Evolutionary conservation across 352 stramenopile genomes (phyloP).

Genomic region (Thraustochytrium striatum): DNA sequence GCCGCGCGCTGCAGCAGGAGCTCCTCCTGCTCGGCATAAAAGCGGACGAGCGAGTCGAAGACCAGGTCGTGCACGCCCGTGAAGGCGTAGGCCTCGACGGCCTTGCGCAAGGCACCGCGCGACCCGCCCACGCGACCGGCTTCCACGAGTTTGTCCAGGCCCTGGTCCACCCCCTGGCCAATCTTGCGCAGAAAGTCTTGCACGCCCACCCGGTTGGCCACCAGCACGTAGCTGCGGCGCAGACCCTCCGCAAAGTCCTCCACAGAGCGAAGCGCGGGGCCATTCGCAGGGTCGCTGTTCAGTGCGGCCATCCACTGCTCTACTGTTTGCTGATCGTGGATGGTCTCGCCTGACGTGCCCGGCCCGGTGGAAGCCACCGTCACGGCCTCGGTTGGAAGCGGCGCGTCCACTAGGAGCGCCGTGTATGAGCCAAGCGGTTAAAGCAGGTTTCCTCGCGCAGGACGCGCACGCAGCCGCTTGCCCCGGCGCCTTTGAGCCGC

Average conservation of each 20-base stretch:
- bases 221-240: slow-evolving; percentile 23
- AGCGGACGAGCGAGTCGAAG: background rate
- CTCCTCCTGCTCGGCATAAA: slow-evolving; percentile 12
- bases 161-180: background rate
- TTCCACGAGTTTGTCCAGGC: background rate
- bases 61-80: slow-evolving; percentile 34
- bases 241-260: slow-evolving; percentile 17
- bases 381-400: background rate
- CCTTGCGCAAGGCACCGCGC: background rate
- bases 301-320: slow-evolving; percentile 35
- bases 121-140: background rate
- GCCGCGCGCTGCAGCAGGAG: background rate
- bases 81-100: slow-evolving; percentile 35
- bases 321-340: slow-evolving; percentile 8
- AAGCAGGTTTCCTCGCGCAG: slow-evolving; percentile 21
- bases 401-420: background rate
- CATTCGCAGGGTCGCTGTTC: slow-evolving; percentile 15
- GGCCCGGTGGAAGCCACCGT: slow-evolving; percentile 11
- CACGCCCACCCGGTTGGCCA: slow-evolving; percentile 18
- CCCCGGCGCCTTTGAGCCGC: background rate
- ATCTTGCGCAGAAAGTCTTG: slow-evolving; percentile 34
- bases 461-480: background rate
- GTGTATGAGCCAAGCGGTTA: slow-evolving; percentile 19
- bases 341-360: no score
- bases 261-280: background rate